These are phyloP conservation scores for Hanseniaspora nectarophila DNA, from an alignment of 805 yeast species.

Conservation along the genomic window DNA sequence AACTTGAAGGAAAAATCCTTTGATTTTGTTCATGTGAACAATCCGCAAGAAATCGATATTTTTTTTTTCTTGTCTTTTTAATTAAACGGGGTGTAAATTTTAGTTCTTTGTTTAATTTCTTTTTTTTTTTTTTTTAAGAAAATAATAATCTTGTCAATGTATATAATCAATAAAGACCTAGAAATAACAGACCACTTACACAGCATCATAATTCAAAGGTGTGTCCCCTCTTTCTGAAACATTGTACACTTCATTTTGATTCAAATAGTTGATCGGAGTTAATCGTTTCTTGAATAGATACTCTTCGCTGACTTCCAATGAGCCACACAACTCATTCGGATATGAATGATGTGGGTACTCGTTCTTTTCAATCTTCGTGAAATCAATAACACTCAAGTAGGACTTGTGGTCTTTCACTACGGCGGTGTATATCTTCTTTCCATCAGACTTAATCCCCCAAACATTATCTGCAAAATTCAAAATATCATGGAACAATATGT, in stretches of 20 bases:
- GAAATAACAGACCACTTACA: neutral
- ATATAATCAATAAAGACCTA: neutral
- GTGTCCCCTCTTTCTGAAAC: neutral
- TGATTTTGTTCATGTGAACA: neutral
- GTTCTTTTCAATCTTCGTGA: constrained; percentile 26
- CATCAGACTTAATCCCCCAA: constrained; percentile 89
- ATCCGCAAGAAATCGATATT: no score
- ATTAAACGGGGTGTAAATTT: constrained; percentile 1
- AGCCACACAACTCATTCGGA: neutral
- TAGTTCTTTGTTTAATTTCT: neutral
- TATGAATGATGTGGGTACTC: no score
- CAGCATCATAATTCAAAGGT: neutral
- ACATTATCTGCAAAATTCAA: constrained; percentile 70
- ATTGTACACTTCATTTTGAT: neutral
- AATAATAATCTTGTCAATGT: neutral
- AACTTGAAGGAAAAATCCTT: no score
- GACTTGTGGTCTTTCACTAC: constrained; percentile 65
- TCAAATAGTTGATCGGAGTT: neutral
- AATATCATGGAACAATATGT: constrained; percentile 56
- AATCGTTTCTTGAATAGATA: constrained; percentile 3
- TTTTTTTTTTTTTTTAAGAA: neutral
- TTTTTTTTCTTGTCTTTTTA: neutral
- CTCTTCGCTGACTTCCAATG: neutral
- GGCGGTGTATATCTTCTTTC: constrained; percentile 78
- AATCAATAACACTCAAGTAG: constrained; percentile 74